Base-by-base conservation (phyloP, 2,329 filamentous ascomycete genomes). In the Venturia nashicola region DNA sequence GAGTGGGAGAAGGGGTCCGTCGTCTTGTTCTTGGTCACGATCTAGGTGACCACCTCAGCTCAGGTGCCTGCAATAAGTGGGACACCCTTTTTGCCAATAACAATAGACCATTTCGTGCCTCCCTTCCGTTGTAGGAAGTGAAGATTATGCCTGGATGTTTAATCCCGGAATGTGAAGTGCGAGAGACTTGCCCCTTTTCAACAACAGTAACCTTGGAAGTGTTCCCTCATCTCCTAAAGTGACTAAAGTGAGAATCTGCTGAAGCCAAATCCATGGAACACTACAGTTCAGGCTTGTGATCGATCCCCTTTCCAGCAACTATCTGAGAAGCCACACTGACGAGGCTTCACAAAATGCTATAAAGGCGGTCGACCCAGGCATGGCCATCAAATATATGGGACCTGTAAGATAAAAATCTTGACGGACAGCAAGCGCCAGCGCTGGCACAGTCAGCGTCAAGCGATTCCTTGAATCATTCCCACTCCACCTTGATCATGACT, bases 401-500 rank as follows among this genome's bases (percentile, higher is more conserved):
- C 23, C 48, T 11, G 12, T 14, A 18, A 55, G 11, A 11, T 34
- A 32, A 32, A 3, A 14, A n/a, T 16, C 6, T 34, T 20, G 27
- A 16, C 48, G 23, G 14, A 55, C 23, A 48, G 44, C n/a, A 48
- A 23, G 44, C 5, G n/a, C 44, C n/a, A 55, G 27, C 27, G 27
- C 48, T 5, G 48, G 23, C 48, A 55, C 14, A 7, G 18, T 11
- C n/a, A 55, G 16, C 27, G 32, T 16, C 14, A 16, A 12, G 48
- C 23, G 16, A 34, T 16, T 12, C 48, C 48, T 27, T 18, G 27
- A 20, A 12, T 55, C 48, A 55, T 16, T 55, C 23, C 5, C 62
- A 61, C 12, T 61, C 65, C 20, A 70, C 63, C 40, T 66, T 67
- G 27, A 69, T 57, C 14, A 70, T 63, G 9, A 68, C 27, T 61